These are phyloP conservation scores for Trypanosoma mega DNA, from an alignment of 208 protist genomes.

Conservation along the genomic window DNA sequence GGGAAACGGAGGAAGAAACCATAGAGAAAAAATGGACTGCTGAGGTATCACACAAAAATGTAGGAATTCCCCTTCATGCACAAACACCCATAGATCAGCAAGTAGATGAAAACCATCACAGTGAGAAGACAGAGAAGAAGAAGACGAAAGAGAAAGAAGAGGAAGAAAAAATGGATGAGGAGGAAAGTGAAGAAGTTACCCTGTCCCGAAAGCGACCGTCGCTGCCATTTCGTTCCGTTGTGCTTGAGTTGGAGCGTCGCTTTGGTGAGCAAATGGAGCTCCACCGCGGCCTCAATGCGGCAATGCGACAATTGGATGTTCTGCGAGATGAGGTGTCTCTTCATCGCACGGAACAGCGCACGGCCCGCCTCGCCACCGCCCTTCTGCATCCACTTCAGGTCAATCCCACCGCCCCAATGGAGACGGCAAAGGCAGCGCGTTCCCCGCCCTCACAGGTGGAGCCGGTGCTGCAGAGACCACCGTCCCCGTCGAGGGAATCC, in stretches of 20 bases:
- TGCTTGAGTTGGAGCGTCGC: slow-evolving; percentile 45
- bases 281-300: slow-evolving; percentile 40
- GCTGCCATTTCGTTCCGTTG: slow-evolving; percentile 39
- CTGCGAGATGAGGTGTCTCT: slow-evolving; percentile 28
- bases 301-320: slow-evolving; percentile 30
- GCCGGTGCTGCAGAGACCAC: no score
- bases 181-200: not conserved
- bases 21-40: no score
- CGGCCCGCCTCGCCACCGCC: slow-evolving; percentile 21
- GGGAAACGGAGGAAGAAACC: no score
- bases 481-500: not conserved
- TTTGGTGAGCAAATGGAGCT: slow-evolving; percentile 70
- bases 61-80: not conserved
- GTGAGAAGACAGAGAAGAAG: not conserved
- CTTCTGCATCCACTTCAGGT: slow-evolving; percentile 19
- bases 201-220: slow-evolving; percentile 5
- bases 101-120: not conserved
- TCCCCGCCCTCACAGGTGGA: not conserved
- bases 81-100: not conserved
- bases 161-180: not conserved
- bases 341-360: slow-evolving; percentile 43
- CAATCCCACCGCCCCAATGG: not conserved
- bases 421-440: not conserved
- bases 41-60: not conserved
- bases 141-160: not conserved